Evolutionary conservation across 345 rosid genomes (phyloP).

Genomic region (Anastatica hierochuntica): DNA sequence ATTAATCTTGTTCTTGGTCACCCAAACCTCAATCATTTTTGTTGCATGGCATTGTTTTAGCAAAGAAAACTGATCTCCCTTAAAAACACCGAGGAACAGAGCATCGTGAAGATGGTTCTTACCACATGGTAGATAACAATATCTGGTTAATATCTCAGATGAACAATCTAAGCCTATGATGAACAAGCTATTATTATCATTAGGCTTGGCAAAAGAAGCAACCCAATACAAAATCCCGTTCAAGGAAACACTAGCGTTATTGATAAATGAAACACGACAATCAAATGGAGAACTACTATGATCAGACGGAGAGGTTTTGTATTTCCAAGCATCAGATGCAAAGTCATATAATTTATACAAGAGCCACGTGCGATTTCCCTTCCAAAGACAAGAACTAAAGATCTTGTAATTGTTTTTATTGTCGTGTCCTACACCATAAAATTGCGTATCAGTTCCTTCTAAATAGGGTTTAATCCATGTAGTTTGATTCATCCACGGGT

Average conservation of each 20-base stretch:
- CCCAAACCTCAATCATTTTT: neutral
- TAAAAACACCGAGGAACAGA: neutral
- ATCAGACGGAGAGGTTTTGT: neutral
- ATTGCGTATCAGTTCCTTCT: too few species aligned
- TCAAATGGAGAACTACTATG: neutral
- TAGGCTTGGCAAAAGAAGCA: neutral
- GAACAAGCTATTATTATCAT: neutral
- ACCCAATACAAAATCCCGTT: slow-evolving; percentile 1
- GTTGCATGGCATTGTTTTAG: neutral
- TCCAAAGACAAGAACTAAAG: neutral
- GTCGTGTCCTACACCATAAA: neutral
- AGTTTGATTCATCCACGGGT: neutral
- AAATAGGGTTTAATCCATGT: neutral
- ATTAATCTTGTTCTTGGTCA: neutral
- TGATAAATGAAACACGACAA: too few species aligned
- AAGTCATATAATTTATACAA: neutral
- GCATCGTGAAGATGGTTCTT: neutral
- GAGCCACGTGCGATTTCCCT: neutral
- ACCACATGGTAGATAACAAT: neutral
- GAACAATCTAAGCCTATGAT: neutral
- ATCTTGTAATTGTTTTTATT: too few species aligned
- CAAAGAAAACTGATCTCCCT: neutral
- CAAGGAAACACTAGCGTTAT: neutral
- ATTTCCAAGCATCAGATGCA: neutral
- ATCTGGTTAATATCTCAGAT: neutral